phyloP scores from a whole-genome alignment of 441 rosid species.

The Breynia disticha region DNA sequence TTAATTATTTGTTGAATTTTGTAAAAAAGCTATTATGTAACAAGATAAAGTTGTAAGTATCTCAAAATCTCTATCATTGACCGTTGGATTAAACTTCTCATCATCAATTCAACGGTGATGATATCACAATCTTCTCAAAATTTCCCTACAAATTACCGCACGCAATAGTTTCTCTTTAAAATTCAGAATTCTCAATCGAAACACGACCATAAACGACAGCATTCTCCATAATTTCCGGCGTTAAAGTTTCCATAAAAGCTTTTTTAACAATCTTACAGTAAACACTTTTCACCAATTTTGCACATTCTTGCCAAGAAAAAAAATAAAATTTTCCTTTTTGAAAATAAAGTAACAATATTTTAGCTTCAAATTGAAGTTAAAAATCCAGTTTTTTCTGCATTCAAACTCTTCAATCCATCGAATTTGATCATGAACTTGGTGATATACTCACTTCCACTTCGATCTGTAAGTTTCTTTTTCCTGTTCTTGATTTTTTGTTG shows the following conservation, averaged over 20 bases:
- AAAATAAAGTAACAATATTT: too few species aligned
- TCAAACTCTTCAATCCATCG: not conserved
- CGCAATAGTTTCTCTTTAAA: not conserved
- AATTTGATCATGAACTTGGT: slow-evolving; percentile 27
- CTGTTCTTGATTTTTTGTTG: not conserved
- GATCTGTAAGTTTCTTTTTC: slow-evolving; percentile 29
- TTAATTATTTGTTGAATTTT: too few species aligned
- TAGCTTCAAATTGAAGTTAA: not conserved
- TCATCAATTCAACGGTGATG: too few species aligned
- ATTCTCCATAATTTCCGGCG: not conserved
- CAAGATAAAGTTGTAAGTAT: too few species aligned
- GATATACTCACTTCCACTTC: slow-evolving; percentile 11
- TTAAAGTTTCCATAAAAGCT: not conserved
- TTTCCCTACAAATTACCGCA: too few species aligned
- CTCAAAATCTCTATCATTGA: too few species aligned
- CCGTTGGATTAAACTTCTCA: too few species aligned
- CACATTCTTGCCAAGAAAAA: not conserved
- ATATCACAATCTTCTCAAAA: too few species aligned
- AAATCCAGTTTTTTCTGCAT: not conserved
- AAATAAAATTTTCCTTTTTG: too few species aligned
- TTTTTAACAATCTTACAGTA: not conserved
- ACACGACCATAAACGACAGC: not conserved
- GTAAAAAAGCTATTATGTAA: too few species aligned
- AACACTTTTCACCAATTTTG: not conserved
- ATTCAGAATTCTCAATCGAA: not conserved